Base-by-base conservation (phyloP, 139 green algal species). In the Coccomyxa sp. region DNA sequence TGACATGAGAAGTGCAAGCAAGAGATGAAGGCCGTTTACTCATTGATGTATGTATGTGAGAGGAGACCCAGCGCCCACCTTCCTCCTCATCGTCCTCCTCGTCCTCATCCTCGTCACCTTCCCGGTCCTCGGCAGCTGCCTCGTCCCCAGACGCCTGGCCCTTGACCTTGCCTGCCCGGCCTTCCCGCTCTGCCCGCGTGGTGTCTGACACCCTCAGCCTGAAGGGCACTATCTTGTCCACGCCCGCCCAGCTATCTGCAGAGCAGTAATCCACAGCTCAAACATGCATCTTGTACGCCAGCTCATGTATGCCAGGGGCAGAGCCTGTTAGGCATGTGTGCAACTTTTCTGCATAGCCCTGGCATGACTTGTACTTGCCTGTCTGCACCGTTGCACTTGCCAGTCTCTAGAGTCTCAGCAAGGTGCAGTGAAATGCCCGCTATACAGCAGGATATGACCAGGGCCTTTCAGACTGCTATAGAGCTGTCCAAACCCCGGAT, bases 201-300 rank as follows among this genome's bases (percentile, higher is more conserved):
- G 50, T 40, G 54, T 84, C 82, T 8, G 55, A 55, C 70, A 87
- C 77, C 39, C 72, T 68, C 27, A 95, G 40, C 68, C 79, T 87
- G 39, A 97, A 68, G 35, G 86, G 82, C 22, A 93, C 40, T 0
- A 79, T 81, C 34, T 82, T 77, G 82, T 98, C 95, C 31, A 73
- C 87, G 70, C 95, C 95, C 37, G 98, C 85, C 89, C 94, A 98
- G 16, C 78, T 89, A 75, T 98, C 92, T 80, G 76, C 64, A 68
- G 4, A 70, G n/a, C 40, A 41, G 4, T 36, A 18, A 34, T 29
- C 33, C 2, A 71, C n/a, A 38, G 18, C 2, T 71, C 5, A 37
- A 1, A 71, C 2, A 71, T 18, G 58, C 27, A 37, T 34, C 10
- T 38, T n/a, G n/a, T n/a, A n/a, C n/a, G n/a, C n/a, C n/a, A n/a